Conservation (phyloP, 495 filamentous ascomycete species). For the Barbatosphaeria neglecta region DNA sequence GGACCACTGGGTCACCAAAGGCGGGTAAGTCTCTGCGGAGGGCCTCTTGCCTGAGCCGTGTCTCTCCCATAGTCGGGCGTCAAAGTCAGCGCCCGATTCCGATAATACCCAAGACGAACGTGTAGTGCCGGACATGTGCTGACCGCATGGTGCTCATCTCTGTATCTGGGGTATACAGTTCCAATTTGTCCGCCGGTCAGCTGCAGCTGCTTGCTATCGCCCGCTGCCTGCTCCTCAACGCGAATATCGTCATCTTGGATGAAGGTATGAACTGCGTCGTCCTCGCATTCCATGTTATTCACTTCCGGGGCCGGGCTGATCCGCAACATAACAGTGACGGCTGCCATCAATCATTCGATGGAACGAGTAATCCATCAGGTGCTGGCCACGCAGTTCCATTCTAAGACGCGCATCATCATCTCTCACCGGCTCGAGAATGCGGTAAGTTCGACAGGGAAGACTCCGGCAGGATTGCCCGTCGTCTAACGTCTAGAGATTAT, state of each 20-base stretch:
- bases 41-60: not conserved
- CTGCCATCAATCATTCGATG: not conserved
- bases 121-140: too few relatives aligned
- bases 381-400: not conserved
- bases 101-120: too few relatives aligned
- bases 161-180: not conserved
- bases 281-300: not conserved
- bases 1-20: not conserved
- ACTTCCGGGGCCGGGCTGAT: too few relatives aligned
- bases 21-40: not conserved
- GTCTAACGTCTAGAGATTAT: not conserved
- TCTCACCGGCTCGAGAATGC: not conserved
- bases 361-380: not conserved
- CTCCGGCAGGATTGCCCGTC: not conserved
- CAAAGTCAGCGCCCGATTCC: too few relatives aligned
- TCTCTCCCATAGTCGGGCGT: too few relatives aligned
- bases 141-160: too few relatives aligned
- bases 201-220: not conserved
- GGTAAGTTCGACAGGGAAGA: not conserved
- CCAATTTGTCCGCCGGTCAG: not conserved
- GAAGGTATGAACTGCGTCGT: not conserved
- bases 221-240: not conserved
- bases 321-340: too few relatives aligned
- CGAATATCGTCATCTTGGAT: not conserved
- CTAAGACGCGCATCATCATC: not conserved